These are phyloP conservation scores for Carex kokanica DNA, from an alignment of 176 grass and related monocot genomes.

Conservation along the genomic window DNA sequence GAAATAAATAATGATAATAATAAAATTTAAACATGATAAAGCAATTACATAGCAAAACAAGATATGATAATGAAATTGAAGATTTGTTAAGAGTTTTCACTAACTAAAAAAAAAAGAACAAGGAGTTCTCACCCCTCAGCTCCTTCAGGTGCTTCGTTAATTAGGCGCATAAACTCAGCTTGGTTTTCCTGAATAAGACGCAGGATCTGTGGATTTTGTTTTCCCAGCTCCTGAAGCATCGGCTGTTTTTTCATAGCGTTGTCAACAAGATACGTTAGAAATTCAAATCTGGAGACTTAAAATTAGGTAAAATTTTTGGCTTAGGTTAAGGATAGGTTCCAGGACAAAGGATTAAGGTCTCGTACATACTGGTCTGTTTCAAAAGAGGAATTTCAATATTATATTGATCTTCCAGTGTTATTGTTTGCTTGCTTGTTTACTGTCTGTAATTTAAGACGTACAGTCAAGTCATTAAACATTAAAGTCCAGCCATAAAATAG, in stretches of 20 bases:
- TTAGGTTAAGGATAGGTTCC: neutral
- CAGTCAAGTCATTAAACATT: neutral
- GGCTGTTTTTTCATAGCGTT: conserved; percentile 41
- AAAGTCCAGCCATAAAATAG: neutral
- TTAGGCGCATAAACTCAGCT: conserved; percentile 74
- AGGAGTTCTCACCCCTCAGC: conserved; percentile 55
- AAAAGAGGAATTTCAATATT: neutral
- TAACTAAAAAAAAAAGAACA: neutral
- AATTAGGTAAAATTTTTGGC: neutral
- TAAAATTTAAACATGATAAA: conserved; percentile 15
- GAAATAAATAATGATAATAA: neutral
- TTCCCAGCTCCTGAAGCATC: conserved; percentile 93
- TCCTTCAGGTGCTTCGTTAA: conserved; percentile 82
- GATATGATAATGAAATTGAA: neutral
- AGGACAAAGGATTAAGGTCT: neutral
- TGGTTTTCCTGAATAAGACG: conserved; percentile 95
- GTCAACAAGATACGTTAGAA: neutral
- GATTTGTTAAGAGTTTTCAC: neutral
- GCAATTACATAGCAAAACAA: conserved; percentile 13
- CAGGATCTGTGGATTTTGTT: conserved; percentile 97
- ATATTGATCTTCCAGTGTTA: neutral
- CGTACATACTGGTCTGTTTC: neutral
- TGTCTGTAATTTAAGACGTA: neutral
- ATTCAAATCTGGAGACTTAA: neutral
- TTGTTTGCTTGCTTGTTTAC: neutral